Conservation (phyloP, 192 early-diverging fungal species). For the Physocladia obscura region DNA sequence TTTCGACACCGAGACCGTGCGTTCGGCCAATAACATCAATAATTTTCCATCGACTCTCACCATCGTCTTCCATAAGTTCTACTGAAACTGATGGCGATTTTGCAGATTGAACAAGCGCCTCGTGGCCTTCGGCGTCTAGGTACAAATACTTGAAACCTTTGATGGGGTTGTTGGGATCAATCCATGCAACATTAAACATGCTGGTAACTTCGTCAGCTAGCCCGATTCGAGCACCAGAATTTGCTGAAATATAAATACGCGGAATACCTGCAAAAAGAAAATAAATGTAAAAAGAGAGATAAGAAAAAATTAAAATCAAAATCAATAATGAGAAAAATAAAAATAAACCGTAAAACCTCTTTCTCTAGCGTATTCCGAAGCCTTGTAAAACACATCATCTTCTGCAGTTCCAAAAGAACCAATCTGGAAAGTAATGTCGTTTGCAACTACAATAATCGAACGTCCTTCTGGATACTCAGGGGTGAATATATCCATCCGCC, state of each 20-base stretch:
- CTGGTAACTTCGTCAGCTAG: conserved; percentile 89
- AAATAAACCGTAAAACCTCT: conserved; percentile 44
- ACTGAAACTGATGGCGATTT: conserved; percentile 67
- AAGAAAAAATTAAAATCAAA: too few species aligned
- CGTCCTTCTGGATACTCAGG: conserved; percentile 92
- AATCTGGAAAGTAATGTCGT: conserved; percentile 97
- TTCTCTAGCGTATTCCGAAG: conserved; percentile 82
- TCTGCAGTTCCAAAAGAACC: conserved; percentile 95
- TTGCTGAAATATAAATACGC: conserved; percentile 93
- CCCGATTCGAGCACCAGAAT: conserved; percentile 98
- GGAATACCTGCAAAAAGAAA: conserved; percentile 65
- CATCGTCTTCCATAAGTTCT: conserved; percentile 69
- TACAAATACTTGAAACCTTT: conserved; percentile 95
- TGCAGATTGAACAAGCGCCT: conserved; percentile 50
- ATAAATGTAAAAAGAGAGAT: not conserved
- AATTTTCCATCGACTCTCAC: conserved; percentile 77
- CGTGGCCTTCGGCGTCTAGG: conserved; percentile 71
- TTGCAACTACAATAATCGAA: conserved; percentile 89
- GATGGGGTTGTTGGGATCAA: conserved; percentile 72
- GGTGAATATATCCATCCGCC: conserved; percentile 83
- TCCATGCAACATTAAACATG: conserved; percentile 86
- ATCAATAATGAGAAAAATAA: conserved; percentile 1
- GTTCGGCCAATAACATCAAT: conserved; percentile 83
- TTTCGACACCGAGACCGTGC: conserved; percentile 95
- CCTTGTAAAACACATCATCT: conserved; percentile 89